Base-by-base conservation (phyloP, 2,329 filamentous ascomycete species). In the Chlorencoelia australis region DNA sequence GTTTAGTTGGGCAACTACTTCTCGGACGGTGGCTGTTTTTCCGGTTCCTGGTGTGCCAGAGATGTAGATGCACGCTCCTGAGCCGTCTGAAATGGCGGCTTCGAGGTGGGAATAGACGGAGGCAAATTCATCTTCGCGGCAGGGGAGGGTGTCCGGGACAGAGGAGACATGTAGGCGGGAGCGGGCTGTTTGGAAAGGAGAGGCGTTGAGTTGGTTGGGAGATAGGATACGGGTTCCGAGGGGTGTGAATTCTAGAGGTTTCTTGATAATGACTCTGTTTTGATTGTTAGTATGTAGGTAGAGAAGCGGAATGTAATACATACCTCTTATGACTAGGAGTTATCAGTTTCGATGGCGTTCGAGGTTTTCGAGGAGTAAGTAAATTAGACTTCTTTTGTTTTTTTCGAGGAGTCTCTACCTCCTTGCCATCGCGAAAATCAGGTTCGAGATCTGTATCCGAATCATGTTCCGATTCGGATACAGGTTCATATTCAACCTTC, bases 21-120 rank as follows among this genome's bases (percentile, higher is more conserved):
- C 91, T 31, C 91, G 82, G 7, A 98, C 91, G 0, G 93, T 98
- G 9, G 91, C 91, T 1, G 91, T 98, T 60, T 98, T 98, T 19
- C 91, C 91, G 0, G 91, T 98, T 6, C 93, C 91, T 0, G 93
- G 91, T 0, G 89, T 96, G n/a, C 91, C 91, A 1, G 91, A 96
- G 41, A 98, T 98, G 62, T 98, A 98, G 55, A 98, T 96, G 59
- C 93, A 98, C 19, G 89, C 84, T 10, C 93, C 93, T 2, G 82
- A 84, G 13, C 89, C 91, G 48, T 94, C 89, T 10, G 82, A 82
- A 54, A 98, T 98, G 35, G 93, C 91, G 6, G 86, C 82, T 55
- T 94, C 88, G 21, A 98, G 77, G 58, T 96, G 86, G 4, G 84
- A 84, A 55, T 96, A 95, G 5, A 98, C 91, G 2, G 84, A 77